Percentiles rank a stretch among this genome's conserved stretches.
phyloP scores from a whole-genome alignment of 179 eudicot genomes.

The Silene coronaria region DNA sequence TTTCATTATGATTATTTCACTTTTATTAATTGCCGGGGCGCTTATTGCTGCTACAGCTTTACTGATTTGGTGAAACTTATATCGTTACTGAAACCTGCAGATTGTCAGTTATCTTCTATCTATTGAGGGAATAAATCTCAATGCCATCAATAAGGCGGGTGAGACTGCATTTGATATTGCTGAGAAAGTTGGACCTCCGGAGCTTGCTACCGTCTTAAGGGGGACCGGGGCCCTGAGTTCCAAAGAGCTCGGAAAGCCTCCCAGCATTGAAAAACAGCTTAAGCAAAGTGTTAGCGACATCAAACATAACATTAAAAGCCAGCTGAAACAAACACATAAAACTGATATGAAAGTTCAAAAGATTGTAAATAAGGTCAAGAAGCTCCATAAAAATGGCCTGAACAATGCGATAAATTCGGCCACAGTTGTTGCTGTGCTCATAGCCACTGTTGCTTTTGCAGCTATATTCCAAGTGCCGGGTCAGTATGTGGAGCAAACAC shows the following conservation, averaged over 20 bases:
- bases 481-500: constrained; percentile 43
- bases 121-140: constrained; percentile 51
- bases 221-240: constrained; percentile 60
- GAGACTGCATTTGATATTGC: constrained; percentile 85
- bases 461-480: constrained; percentile 89
- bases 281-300: constrained; percentile 92
- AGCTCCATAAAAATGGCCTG: constrained; percentile 81
- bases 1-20: too few relatives aligned
- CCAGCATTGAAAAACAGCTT: constrained; percentile 64
- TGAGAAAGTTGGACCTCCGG: constrained; percentile 61
- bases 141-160: constrained; percentile 57
- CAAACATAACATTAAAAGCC: constrained; percentile 73
- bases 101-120: constrained; percentile 50
- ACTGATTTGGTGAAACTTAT: constrained; percentile 12
- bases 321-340: constrained; percentile 77
- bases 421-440: constrained; percentile 87
- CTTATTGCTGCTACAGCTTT: constrained; percentile 2
- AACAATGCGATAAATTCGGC: constrained; percentile 84
- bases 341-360: constrained; percentile 66
- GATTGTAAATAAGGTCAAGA: constrained; percentile 68
- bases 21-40: not conserved
- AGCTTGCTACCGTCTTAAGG: constrained; percentile 40
- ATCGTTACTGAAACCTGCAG: constrained; percentile 34
- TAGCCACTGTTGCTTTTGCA: constrained; percentile 87
- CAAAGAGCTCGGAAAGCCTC: constrained; percentile 62